Percentiles rank a stretch among this genome's conserved stretches.
Evolutionary conservation across 225 moss, liverwort and hornwort genomes (phyloP).

Genomic region (Thuidium tamariscinum): DNA sequence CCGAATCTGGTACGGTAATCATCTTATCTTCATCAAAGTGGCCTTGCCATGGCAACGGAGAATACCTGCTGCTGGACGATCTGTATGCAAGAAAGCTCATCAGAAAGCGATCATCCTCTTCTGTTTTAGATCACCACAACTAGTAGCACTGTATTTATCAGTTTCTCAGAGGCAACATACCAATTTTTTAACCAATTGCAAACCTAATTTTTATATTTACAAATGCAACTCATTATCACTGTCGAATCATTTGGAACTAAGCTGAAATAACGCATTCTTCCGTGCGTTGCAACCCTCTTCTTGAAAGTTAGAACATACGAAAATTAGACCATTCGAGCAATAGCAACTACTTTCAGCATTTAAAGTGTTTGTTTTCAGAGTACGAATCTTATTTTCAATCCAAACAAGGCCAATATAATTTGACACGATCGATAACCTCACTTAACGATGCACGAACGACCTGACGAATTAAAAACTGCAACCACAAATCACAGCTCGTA

Average conservation of each 20-base stretch:
- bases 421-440: not conserved
- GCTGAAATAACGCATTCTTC: not conserved
- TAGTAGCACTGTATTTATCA: not conserved
- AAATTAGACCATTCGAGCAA: not conserved
- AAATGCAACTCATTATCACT: not conserved
- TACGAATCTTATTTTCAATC: not conserved
- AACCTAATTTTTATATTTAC: not conserved
- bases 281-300: not conserved
- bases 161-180: not conserved
- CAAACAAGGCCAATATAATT: not conserved
- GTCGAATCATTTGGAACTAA: not conserved
- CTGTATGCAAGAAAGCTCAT: conserved; percentile 29
- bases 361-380: not conserved
- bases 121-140: not conserved
- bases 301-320: not conserved
- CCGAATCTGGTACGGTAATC: conserved; percentile 52
- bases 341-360: not conserved
- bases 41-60: conserved; percentile 88
- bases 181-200: not conserved
- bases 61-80: conserved; percentile 59
- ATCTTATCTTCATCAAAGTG: conserved; percentile 78
- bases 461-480: not conserved
- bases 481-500: not conserved
- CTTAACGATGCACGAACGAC: not conserved
- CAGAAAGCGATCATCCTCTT: not conserved